Base-by-base conservation (phyloP, 371 early-diverging fungal genomes). In the Syncephalastrum monosporum region DNA sequence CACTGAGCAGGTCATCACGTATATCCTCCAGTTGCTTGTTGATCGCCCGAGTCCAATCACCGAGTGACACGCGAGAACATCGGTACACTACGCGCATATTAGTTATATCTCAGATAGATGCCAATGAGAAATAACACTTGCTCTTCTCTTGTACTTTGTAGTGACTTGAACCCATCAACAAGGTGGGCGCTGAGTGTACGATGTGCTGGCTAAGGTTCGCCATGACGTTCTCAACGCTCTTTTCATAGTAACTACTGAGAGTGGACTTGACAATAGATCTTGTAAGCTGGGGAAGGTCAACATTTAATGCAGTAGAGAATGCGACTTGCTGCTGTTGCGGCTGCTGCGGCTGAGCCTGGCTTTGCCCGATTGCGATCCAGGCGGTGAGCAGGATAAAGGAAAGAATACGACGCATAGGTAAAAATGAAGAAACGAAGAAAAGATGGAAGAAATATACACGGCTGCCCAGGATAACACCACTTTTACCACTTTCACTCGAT, bases 1-100 rank as follows among this genome's bases (percentile, higher is more conserved):
- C 67, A 10, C 67, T 65, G 42, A 67, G 25, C 38, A 72, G 50
- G 44, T 67, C 67, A 23, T 63, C 67, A 44, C 73, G 64, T 56
- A 72, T 64, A 50, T 62, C 62, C 12, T 64, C 62, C 17, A 72
- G 59, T 21, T 72, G 73, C 23, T 57, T 33, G 8, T 33, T 10
- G 2, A 33, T 10, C 10, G 38, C 38, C 8, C 10, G 38, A 10
- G 38, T 33, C 61, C 43, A 67, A 19, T 62, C 23, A 55, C 61
- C 38, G 53, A 64, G 53, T 46, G 67, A 15, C 57, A 33, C 52
- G 25, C 44, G 50, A 33, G 54, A 63, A 42, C 59, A 29, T 53
- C 42, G 33, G 64, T 61, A 50, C 42, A 13, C 23, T 54, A 53
- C 3, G 48, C 50, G 15, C 19, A 29, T 50, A 46, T 23, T 38